Evolutionary conservation across 805 yeast species (phyloP).

Genomic region (Blastobotrys muscicola): DNA sequence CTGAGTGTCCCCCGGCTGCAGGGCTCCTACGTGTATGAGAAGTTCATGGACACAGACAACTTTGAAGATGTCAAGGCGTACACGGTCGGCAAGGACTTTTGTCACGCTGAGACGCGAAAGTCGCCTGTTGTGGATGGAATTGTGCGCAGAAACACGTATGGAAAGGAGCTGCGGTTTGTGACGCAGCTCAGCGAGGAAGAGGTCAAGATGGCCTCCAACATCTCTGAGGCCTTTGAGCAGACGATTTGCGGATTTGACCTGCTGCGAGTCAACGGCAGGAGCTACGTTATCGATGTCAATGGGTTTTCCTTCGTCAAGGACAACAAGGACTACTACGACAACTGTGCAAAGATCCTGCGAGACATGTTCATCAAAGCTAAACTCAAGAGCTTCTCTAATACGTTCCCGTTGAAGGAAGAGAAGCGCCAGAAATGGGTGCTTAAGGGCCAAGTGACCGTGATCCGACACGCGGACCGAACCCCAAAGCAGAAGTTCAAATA

Average conservation of each 20-base stretch:
- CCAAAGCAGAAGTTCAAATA: constrained; percentile 97
- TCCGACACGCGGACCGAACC: constrained; percentile 96
- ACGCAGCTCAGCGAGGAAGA: constrained; percentile 73
- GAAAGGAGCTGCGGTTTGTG: constrained; percentile 88
- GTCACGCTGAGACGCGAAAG: constrained; percentile 97
- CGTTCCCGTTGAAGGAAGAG: constrained; percentile 38
- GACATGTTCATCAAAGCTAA: constrained; percentile 61
- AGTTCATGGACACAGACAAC: constrained; percentile 95
- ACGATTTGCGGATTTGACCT: constrained; percentile 96
- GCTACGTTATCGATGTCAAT: constrained; percentile 93
- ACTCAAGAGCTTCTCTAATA: constrained; percentile 15
- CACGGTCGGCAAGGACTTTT: constrained; percentile 82
- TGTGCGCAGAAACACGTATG: constrained; percentile 93
- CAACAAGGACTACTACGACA: constrained; percentile 74
- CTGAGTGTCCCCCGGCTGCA: constrained; percentile 67
- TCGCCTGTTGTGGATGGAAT: constrained; percentile 99
- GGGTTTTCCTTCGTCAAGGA: constrained; percentile 98
- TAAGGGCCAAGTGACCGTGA: constrained; percentile 83
- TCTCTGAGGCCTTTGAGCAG: constrained; percentile 72
- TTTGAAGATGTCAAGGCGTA: constrained; percentile 98
- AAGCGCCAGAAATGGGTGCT: constrained; percentile 91
- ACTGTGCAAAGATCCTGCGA: constrained; percentile 68
- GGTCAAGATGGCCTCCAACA: constrained; percentile 67
- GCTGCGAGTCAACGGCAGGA: constrained; percentile 75
- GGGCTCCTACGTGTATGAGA: constrained; percentile 87